phyloP scores from a whole-genome alignment of 345 rosid genomes.

The Populus pruinosa region DNA sequence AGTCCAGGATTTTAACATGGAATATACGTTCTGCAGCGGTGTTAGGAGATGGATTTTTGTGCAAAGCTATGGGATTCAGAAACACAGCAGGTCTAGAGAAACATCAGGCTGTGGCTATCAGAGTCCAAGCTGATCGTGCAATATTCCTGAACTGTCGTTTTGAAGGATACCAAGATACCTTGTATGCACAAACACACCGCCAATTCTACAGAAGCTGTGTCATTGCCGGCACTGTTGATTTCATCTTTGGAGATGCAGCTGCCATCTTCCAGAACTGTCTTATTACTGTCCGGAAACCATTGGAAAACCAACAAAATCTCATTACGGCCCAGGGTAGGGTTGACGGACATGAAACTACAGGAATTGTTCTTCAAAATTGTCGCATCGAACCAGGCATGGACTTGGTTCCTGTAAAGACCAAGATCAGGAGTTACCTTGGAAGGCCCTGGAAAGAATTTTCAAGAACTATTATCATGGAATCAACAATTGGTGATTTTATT shows the following conservation, averaged over 20 bases:
- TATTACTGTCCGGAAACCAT: conserved; percentile 55
- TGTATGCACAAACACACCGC: conserved; percentile 73
- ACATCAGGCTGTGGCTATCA: conserved; percentile 72
- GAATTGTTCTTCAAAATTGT: conserved; percentile 71
- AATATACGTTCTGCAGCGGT: conserved; percentile 42
- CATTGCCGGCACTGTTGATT: conserved; percentile 66
- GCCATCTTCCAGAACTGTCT: conserved; percentile 74
- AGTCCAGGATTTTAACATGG: neutral
- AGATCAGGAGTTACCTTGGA: conserved; percentile 62
- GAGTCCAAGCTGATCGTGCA: conserved; percentile 63
- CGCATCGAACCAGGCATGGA: conserved; percentile 43
- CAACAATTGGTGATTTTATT: conserved; percentile 56
- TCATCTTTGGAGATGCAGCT: conserved; percentile 86
- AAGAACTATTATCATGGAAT: conserved; percentile 70
- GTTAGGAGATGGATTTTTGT: conserved; percentile 64
- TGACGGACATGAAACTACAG: conserved; percentile 61
- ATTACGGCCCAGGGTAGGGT: conserved; percentile 68
- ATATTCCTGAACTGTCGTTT: conserved; percentile 72
- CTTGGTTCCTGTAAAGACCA: conserved; percentile 36
- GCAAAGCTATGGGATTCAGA: conserved; percentile 70
- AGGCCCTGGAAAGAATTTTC: conserved; percentile 74
- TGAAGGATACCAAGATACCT: conserved; percentile 73
- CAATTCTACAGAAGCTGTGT: conserved; percentile 73
- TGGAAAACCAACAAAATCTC: conserved; percentile 48
- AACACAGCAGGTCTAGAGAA: conserved; percentile 79